Evolutionary conservation across 148 eudicot genomes (phyloP), one percentile per base, ranked within the genome.

Genomic region (Arbutus unedo): DNA sequence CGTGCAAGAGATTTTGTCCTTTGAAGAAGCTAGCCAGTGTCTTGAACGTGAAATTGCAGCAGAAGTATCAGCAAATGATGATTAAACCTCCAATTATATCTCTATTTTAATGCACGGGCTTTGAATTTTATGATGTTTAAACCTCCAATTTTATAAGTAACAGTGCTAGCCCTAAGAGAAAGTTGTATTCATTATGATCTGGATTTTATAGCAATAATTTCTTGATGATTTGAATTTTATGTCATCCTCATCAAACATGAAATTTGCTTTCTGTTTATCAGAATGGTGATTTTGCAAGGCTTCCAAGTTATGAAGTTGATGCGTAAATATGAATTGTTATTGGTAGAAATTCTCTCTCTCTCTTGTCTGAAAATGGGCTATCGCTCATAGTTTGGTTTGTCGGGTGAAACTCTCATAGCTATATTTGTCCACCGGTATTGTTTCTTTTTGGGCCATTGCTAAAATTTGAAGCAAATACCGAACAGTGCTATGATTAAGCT

Each of bases 21-120:
- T 93, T 71, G 91, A 93, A 89, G 88, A 91, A 83, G 90, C 93
- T 5, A 81, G 79, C 16, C 85, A 86, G n/a, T 91, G 86, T 78
- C 84, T 91, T 54, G 92, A 89, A 81, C 85, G 81, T 9, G 90
- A 90, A 74, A 87, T 91, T 31, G 88, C 92, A 14, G 85, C 86
- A 44, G 74, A 78, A 43, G 74, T 74, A 49, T 84, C 55, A 2
- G 60, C 43, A 16, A 78, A 51, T 0, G n/a, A 81, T 19, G 56
- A 53, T 5, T 67, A 73, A 80, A 25, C 25, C 48, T 50, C 82
- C 48, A 14, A 44, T n/a, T 62, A 31, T 78, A 73, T 38, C 60
- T 43, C 2, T 31, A 31, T 31, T 31, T 0, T 31, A 31, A 31
- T 31, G 38, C 38, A 31, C 38, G 38, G 38, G 38, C 38, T 31